Percentiles rank a stretch among this genome's conserved stretches.
phyloP scores from a whole-genome alignment of 1,284 basidiomycete species.

The Malassezia obtusa region DNA sequence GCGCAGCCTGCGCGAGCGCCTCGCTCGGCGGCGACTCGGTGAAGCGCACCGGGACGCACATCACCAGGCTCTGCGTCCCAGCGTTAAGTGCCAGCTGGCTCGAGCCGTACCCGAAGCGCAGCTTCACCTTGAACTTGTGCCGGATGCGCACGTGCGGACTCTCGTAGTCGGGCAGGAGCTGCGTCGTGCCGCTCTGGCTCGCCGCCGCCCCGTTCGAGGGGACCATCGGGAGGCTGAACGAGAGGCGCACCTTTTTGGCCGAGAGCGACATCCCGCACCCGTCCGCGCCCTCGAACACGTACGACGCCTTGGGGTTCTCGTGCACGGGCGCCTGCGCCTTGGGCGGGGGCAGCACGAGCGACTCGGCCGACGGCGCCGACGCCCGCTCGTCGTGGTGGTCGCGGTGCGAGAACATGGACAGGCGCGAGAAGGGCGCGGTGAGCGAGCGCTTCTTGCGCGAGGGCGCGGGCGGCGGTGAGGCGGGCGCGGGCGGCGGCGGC shows the following conservation, averaged over 20 bases:
- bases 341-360: not conserved
- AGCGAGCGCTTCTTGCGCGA: slow-evolving; percentile 15
- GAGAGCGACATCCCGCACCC: slow-evolving; percentile 38
- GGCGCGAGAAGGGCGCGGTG: slow-evolving; percentile 31
- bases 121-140: slow-evolving; percentile 47
- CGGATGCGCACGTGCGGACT: slow-evolving; percentile 40
- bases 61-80: slow-evolving; percentile 42
- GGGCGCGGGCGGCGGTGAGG: not conserved
- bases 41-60: slow-evolving; percentile 47
- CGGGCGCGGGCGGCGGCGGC: not conserved
- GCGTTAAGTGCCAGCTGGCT: slow-evolving; percentile 20
- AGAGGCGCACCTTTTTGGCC: slow-evolving; percentile 39
- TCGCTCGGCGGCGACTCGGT: slow-evolving; percentile 43
- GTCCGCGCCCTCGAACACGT: slow-evolving; percentile 40
- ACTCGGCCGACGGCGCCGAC: not conserved
- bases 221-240: slow-evolving; percentile 42
- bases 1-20: slow-evolving; percentile 33
- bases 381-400: slow-evolving; percentile 14
- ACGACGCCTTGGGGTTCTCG: slow-evolving; percentile 32
- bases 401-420: slow-evolving; percentile 32
- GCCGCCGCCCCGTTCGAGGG: slow-evolving; percentile 20
- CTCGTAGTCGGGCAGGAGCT: slow-evolving; percentile 44
- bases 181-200: slow-evolving; percentile 22
- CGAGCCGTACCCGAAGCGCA: slow-evolving; percentile 37
- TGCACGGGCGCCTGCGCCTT: not conserved